Conservation (phyloP, 2,329 filamentous ascomycete species). For the Clarireedia sp. region DNA sequence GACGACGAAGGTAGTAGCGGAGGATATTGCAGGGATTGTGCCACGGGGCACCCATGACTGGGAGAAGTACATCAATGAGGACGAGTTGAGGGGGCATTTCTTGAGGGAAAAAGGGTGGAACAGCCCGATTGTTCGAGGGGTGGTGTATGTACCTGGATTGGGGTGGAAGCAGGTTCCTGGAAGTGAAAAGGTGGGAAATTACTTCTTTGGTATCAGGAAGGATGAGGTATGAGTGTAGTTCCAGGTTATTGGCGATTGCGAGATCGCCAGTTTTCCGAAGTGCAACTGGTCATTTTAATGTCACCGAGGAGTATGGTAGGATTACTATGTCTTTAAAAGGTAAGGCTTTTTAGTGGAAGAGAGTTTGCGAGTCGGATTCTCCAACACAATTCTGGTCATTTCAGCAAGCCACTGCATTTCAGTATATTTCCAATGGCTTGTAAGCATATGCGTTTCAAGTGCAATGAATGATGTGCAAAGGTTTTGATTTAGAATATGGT, state of each 20-base stretch:
- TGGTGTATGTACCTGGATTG: slow-evolving; percentile 81
- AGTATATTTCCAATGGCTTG: no score
- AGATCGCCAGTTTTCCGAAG: not conserved
- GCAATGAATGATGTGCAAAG: no score
- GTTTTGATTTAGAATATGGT: no score
- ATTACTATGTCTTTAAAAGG: no score
- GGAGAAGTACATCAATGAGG: slow-evolving; percentile 87
- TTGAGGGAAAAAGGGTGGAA: slow-evolving; percentile 49
- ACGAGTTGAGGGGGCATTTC: slow-evolving; percentile 59
- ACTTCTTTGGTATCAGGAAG: slow-evolving; percentile 82
- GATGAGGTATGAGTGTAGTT: slow-evolving; percentile 17
- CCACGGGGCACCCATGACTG: slow-evolving; percentile 93
- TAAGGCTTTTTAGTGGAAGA: no score
- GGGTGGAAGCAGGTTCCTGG: slow-evolving; percentile 81
- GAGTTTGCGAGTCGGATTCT: no score
- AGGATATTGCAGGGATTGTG: slow-evolving; percentile 80
- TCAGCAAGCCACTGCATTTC: no score
- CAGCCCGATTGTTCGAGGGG: slow-evolving; percentile 60
- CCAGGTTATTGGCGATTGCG: not conserved
- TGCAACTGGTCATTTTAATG: no score
- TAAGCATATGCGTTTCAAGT: no score
- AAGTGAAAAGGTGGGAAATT: slow-evolving; percentile 84
- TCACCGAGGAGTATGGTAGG: no score
- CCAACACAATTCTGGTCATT: no score
- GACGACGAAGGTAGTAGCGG: slow-evolving; percentile 85